phyloP scores from a whole-genome alignment of 352 stramenopile genomes.

The Thalassiosira pacifica region DNA sequence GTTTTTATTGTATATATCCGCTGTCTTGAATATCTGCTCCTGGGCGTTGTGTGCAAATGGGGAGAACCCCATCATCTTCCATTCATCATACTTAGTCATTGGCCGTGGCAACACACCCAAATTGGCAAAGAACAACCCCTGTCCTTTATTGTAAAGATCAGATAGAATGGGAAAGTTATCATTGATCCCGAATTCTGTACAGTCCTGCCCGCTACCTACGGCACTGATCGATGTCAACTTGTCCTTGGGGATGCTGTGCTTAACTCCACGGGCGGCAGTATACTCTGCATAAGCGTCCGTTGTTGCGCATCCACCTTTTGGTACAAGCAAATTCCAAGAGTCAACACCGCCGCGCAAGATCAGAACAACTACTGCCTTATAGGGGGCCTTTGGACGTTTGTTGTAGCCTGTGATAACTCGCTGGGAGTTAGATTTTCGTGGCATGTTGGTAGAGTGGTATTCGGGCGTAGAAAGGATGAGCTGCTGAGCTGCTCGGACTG shows the following conservation, averaged over 20 bases:
- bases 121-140: constrained; percentile 71
- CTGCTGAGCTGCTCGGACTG: constrained; percentile 53
- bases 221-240: constrained; percentile 20
- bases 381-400: constrained; percentile 30
- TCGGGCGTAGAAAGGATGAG: constrained; percentile 74
- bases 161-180: constrained; percentile 48
- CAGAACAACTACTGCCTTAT: constrained; percentile 82
- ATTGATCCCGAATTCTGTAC: constrained; percentile 75
- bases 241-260: constrained; percentile 16
- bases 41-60: constrained; percentile 73
- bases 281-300: constrained; percentile 26
- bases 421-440: background rate
- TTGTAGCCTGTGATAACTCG: constrained; percentile 18
- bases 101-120: constrained; percentile 60
- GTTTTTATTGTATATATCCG: background rate
- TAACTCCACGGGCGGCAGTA: background rate
- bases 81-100: constrained; percentile 58
- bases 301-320: constrained; percentile 22
- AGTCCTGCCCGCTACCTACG: constrained; percentile 57
- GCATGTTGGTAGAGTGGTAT: constrained; percentile 67
- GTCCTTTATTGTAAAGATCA: constrained; percentile 62
- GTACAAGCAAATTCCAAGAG: constrained; percentile 57
- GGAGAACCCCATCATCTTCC: constrained; percentile 31
- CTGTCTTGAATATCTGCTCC: background rate
- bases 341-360: constrained; percentile 78